These are phyloP conservation scores for Trichoderma sp. DNA, from an alignment of 2,329 filamentous ascomycete genomes.

Conservation along the genomic window DNA sequence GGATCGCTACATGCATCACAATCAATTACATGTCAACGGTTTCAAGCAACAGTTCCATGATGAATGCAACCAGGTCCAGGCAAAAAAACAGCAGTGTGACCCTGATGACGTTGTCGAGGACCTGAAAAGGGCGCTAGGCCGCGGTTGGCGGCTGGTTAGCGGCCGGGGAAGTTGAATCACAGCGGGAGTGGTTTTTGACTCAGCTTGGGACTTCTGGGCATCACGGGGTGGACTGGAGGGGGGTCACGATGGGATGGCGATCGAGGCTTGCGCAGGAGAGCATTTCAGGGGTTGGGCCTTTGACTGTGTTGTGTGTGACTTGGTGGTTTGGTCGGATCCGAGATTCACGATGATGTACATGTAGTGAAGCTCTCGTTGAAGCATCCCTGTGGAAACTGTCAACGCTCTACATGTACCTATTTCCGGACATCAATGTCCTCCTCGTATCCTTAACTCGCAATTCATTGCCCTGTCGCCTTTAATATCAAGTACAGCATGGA, in stretches of 20 bases:
- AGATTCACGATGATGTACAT: too few species aligned
- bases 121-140: conserved; percentile 2
- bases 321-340: too few species aligned
- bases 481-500: too few species aligned
- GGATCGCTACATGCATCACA: too few species aligned
- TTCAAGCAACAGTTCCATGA: background rate
- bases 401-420: too few species aligned
- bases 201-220: conserved; percentile 12
- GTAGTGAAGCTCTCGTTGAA: too few species aligned
- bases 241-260: conserved; percentile 27
- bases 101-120: conserved; percentile 23
- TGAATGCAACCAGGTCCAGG: background rate
- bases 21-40: too few species aligned
- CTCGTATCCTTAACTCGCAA: too few species aligned
- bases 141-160: conserved; percentile 5
- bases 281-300: background rate
- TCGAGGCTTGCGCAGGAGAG: conserved; percentile 28
- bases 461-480: too few species aligned
- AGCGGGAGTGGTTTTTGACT: background rate
- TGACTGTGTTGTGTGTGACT: background rate
- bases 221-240: conserved; percentile 17
- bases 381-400: too few species aligned
- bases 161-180: background rate
- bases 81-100: background rate
- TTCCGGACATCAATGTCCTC: too few species aligned